A percentile compares a stretch with the other conserved stretches of the same genome.
Conservation (phyloP, 148 eudicot species). For the Heliosperma pusillum region DNA sequence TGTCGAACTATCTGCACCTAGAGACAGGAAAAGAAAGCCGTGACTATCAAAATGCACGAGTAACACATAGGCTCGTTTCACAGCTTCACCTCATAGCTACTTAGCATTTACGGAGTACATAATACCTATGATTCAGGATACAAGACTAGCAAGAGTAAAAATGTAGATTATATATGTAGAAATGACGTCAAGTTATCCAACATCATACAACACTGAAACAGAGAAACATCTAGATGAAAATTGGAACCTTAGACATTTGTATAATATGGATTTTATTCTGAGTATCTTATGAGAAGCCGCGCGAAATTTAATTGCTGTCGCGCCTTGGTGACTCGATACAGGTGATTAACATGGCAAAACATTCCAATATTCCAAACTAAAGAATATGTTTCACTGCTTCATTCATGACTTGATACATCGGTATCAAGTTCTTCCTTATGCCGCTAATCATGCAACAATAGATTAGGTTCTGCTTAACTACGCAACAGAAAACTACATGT, state of each 20-base stretch:
- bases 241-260: neutral
- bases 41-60: too few relatives aligned
- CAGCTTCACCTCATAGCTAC: too few relatives aligned
- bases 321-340: neutral
- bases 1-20: too few relatives aligned
- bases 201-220: too few relatives aligned
- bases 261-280: conserved; percentile 9
- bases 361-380: neutral
- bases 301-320: neutral
- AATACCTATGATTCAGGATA: too few relatives aligned
- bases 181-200: neutral
- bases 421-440: neutral
- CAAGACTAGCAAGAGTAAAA: too few relatives aligned
- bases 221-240: neutral
- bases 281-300: neutral
- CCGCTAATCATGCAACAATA: conserved; percentile 14
- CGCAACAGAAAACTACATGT: neutral
- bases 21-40: too few relatives aligned
- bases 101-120: too few relatives aligned
- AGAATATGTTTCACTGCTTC: conserved; percentile 12
- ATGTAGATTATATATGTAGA: too few relatives aligned
- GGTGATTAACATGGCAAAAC: neutral
- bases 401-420: neutral
- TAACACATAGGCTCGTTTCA: too few relatives aligned
- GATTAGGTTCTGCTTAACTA: conserved; percentile 9